A percentile compares a stretch with the other conserved stretches of the same genome.
phyloP scores from a whole-genome alignment of 345 rosid species.

The Eucalyptus sideroxylon region DNA sequence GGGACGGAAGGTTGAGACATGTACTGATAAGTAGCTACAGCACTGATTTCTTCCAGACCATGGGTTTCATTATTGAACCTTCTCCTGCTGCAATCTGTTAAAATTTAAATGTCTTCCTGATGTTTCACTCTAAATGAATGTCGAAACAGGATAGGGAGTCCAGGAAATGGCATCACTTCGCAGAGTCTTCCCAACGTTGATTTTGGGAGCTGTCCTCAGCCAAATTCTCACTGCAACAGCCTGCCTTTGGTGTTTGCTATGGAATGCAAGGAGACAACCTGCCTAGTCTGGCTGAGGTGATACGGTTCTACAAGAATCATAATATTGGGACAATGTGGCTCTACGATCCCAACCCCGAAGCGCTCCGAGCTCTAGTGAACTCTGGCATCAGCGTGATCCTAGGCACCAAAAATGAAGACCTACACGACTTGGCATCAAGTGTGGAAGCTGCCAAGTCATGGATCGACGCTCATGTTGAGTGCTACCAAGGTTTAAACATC shows the following conservation, averaged over 20 bases:
- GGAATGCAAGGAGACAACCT: conserved; percentile 24
- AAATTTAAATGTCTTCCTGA: neutral
- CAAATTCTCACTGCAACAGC: neutral
- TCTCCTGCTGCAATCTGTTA: neutral
- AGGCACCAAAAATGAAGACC: conserved; percentile 17
- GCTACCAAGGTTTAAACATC: conserved; percentile 12
- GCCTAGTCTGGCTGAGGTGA: conserved; percentile 15
- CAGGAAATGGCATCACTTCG: neutral
- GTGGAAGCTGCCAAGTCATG: conserved; percentile 7
- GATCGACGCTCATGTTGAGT: conserved; percentile 5
- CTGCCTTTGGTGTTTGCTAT: conserved; percentile 11
- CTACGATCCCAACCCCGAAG: conserved; percentile 15
- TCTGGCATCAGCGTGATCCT: neutral
- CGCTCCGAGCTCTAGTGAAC: conserved; percentile 13
- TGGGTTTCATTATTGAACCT: neutral
- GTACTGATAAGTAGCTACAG: neutral
- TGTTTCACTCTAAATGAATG: neutral
- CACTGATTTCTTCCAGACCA: neutral
- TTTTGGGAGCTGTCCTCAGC: neutral
- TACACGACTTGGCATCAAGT: neutral
- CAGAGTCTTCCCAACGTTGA: neutral
- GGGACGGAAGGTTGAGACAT: neutral
- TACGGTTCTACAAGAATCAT: conserved; percentile 8
- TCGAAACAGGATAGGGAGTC: neutral
- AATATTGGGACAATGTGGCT: conserved; percentile 6